These are phyloP conservation scores for Mycena olivaceomarginata DNA, from an alignment of 768 basidiomycete genomes.

Conservation along the genomic window DNA sequence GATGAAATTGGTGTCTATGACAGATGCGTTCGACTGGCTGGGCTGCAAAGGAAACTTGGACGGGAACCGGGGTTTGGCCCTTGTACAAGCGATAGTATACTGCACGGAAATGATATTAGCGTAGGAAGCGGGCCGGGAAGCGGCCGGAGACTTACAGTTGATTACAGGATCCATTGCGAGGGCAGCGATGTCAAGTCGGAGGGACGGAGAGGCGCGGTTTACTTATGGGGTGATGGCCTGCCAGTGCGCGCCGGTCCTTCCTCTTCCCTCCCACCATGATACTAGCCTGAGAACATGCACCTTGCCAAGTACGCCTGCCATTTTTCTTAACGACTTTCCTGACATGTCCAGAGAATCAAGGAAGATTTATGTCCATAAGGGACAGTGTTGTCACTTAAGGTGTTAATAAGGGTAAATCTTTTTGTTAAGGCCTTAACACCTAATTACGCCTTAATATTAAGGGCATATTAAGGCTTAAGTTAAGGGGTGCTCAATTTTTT, in stretches of 20 bases:
- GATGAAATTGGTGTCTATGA: conserved; percentile 26
- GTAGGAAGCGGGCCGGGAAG: conserved; percentile 7
- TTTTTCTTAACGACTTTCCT: not conserved
- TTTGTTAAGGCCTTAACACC: no score
- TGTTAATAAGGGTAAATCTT: no score
- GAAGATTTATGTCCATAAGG: conserved; percentile 2
- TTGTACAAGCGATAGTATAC: conserved; percentile 31
- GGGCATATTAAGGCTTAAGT: no score
- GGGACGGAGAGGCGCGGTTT: conserved; percentile 14
- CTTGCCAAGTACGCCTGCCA: conserved; percentile 8
- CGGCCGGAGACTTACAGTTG: conserved; percentile 15
- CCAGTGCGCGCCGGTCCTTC: conserved; percentile 15
- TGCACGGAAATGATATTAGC: conserved; percentile 12
- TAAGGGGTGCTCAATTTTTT: no score
- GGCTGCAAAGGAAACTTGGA: conserved; percentile 25
- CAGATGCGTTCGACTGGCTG: conserved; percentile 19
- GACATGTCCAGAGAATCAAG: not conserved
- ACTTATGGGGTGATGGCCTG: conserved; percentile 20
- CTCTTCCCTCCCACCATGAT: conserved; percentile 9
- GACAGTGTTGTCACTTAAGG: no score
- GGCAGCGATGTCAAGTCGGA: conserved; percentile 13
- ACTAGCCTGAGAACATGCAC: conserved; percentile 27
- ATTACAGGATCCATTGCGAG: conserved; percentile 29
- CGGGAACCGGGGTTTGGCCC: conserved; percentile 17
- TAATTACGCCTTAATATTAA: no score